Base-by-base conservation (phyloP, 2,329 filamentous ascomycete genomes). In the Cercospora canescens region DNA sequence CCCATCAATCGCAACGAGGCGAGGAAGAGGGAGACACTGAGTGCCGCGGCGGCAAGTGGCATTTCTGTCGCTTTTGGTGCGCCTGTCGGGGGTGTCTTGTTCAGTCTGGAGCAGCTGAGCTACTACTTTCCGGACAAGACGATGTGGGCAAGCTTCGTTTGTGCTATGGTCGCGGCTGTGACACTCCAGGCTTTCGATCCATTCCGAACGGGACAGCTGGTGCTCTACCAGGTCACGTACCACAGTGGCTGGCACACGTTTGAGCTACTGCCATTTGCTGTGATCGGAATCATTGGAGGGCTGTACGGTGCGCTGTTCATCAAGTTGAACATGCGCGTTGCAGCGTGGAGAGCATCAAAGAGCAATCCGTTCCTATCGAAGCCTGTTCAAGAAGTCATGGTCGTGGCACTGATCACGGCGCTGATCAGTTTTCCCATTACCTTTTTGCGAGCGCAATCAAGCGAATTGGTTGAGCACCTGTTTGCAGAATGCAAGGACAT, bases 101-200 rank as follows among this genome's bases (percentile, higher is more conserved):
- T 98, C 82, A 96, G 92, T 79, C 86, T 98, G n/a, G 94, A 97
- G 87, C 93, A 96, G 85, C 83, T 98, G 2, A 96, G 93, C 0
- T 98, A 97, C 78, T 98, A 97, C 79, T 98, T 98, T 73, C 94
- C 95, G 0, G 94, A 98, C 80, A 98, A 98, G 80, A 98, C 95
- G 9, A 98, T 99, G 95, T 99, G 95, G 95, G 95, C 97, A 78
- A 97, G 93, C 74, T 99, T 99, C 76, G 95, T 99, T 45, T 98
- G 95, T 74, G 95, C 95, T 76, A 98, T 98, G 94, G 92, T 96
- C n/a, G 95, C 94, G 16, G 94, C 95, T 18, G 92, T 98, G 39
- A 93, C 93, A 14, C 84, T 99, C 4, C 94, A 98, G 78, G 92
- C 92, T 5, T 87, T 97, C 68, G 95, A 99, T 76, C 95, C 95